A percentile compares a stretch with the other conserved stretches of the same genome.
Conservation (phyloP, 352 stramenopile genomes). For the Phytophthora cryptogea region DNA sequence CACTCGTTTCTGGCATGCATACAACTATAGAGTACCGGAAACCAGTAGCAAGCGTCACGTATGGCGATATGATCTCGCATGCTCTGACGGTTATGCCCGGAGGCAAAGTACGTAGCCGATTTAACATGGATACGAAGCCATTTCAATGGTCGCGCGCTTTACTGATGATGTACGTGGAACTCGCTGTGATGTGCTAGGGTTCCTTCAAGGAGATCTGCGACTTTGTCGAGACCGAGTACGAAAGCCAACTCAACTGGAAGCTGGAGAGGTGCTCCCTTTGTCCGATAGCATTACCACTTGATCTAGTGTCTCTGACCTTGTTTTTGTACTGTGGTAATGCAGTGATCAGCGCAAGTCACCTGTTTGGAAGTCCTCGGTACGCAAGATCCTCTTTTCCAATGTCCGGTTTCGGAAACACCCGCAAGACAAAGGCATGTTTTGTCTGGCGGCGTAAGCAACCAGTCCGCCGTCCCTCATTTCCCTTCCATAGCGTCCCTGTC, state of each 20-base stretch:
- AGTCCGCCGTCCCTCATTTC: not conserved
- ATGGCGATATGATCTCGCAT: constrained; percentile 90
- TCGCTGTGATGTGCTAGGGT: constrained; percentile 38
- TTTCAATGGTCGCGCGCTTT: constrained; percentile 9
- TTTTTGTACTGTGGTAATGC: constrained; percentile 20
- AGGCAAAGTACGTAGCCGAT: constrained; percentile 57
- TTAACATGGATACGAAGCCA: constrained; percentile 20
- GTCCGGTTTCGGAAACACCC: constrained; percentile 83
- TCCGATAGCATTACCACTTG: not conserved
- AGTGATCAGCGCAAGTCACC: constrained; percentile 86
- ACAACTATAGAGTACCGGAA: constrained; percentile 70
- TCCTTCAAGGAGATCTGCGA: constrained; percentile 91
- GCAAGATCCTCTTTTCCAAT: constrained; percentile 91
- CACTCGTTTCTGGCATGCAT: not conserved
- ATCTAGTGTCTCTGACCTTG: constrained; percentile 11
- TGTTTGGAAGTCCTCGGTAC: constrained; percentile 90
- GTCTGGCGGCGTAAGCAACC: constrained; percentile 53
- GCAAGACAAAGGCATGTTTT: constrained; percentile 74
- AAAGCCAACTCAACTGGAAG: constrained; percentile 91
- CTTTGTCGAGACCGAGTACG: constrained; percentile 87
- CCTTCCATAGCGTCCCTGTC: constrained; percentile 13
- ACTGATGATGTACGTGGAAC: constrained; percentile 5
- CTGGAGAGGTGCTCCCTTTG: constrained; percentile 61
- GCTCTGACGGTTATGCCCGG: constrained; percentile 64
- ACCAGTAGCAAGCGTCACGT: constrained; percentile 79